Base-by-base conservation (phyloP, 2,329 filamentous ascomycete genomes). In the Cercospora citrullina region DNA sequence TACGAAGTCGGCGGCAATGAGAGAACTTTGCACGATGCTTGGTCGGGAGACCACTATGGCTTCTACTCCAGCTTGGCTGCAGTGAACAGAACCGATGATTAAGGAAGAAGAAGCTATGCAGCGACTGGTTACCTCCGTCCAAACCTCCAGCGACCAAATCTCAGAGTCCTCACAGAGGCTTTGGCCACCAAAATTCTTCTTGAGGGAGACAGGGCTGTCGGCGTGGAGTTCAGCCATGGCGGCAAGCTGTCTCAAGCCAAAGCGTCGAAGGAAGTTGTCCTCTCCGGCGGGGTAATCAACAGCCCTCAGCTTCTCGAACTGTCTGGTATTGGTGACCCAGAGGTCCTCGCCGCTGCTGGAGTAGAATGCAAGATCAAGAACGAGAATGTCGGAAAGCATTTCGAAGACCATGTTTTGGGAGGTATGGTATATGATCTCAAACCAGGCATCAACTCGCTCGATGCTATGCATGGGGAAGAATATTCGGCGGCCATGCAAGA, bases 221-320 rank as follows among this genome's bases (percentile, higher is more conserved):
- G 77, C 8, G 83, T 84, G 4, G 79, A 79, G 23, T 84, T 86
- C 71, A 76, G 71, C 6, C 75, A 80, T 33, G 73, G 75, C 5
- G 82, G 81, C 1, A 66, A 77, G 14, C 75, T 77, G 8, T 74
- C 79, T 10, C 68, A 74, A 4, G 74, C 80, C 28, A 74, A 71
- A 21, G 79, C 77, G 2, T 71, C 87, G 87, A n/a, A 60, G 53
- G 71, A 72, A 42, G 66, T 72, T 3, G 68, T 72, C 26, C 39
- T 82, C 23, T 84, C 83, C 0, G 82, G 81, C 0, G 86, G 86
- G 0, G 77, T 85, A 2, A 79, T 87, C 62, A 81, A 83, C 67
- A 84, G 83, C 9, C 86, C 86, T 1, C 78, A 84, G 1, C 81
- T 87, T 10, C 80, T 88, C 1, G 82, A 87, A 68, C 78, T 80